Evolutionary conservation across 1,284 basidiomycete genomes (phyloP).

Genomic region (Moesziomyces parantarcticus): DNA sequence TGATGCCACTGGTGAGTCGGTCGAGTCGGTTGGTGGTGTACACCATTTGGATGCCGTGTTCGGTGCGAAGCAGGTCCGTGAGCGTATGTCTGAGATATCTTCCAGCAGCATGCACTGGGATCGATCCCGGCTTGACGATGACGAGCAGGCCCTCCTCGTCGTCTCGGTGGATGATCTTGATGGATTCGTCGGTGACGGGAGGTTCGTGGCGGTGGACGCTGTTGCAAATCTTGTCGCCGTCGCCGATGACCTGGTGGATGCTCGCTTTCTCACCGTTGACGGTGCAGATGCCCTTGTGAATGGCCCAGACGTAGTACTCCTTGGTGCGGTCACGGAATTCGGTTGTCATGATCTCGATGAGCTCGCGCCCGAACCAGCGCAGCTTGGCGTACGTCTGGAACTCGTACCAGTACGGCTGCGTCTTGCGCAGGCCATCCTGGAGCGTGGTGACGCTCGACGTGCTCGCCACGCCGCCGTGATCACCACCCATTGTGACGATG

Average conservation of each 20-base stretch:
- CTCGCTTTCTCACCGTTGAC: slow-evolving; percentile 86
- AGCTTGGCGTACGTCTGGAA: slow-evolving; percentile 84
- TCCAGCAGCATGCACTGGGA: slow-evolving; percentile 65
- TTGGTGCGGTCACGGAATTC: slow-evolving; percentile 69
- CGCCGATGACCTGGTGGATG: slow-evolving; percentile 81
- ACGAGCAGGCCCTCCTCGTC: slow-evolving; percentile 84
- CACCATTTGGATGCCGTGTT: slow-evolving; percentile 83
- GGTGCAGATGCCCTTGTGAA: slow-evolving; percentile 92
- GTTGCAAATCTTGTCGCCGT: slow-evolving; percentile 90
- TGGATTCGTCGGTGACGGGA: slow-evolving; percentile 86
- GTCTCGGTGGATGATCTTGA: slow-evolving; percentile 83
- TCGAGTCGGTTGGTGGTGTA: slow-evolving; percentile 95
- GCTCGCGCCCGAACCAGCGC: slow-evolving; percentile 85
- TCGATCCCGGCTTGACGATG: slow-evolving; percentile 72
- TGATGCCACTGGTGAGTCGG: slow-evolving; percentile 91
- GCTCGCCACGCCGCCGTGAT: slow-evolving; percentile 14
- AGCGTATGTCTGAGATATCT: slow-evolving; percentile 70
- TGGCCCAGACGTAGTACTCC: slow-evolving; percentile 71
- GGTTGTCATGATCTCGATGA: slow-evolving; percentile 70
- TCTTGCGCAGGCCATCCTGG: slow-evolving; percentile 41
- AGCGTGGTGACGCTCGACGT: slow-evolving; percentile 7
- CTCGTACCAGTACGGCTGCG: slow-evolving; percentile 65
- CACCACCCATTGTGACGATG: slow-evolving; percentile 13
- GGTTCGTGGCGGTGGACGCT: slow-evolving; percentile 96
- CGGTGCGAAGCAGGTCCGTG: slow-evolving; percentile 84